These are phyloP conservation scores for Xylariaceae sp. DNA, from an alignment of 2,329 filamentous ascomycete species.

Conservation along the genomic window DNA sequence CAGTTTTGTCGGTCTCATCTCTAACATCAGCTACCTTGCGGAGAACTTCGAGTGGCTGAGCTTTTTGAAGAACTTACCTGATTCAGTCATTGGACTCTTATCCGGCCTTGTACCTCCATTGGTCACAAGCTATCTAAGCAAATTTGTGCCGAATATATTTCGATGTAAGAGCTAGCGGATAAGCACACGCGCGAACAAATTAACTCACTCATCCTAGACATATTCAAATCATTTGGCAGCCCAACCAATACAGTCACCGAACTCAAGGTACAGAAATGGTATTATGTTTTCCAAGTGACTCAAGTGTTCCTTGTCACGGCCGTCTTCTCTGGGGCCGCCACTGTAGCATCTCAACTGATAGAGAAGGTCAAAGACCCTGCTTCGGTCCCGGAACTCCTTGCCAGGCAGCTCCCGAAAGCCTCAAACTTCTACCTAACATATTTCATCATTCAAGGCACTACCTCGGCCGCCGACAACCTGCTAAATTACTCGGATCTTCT, in stretches of 20 bases:
- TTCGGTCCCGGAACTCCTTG: slow-evolving; percentile 54
- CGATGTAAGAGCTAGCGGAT: slow-evolving; percentile 55
- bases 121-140: slow-evolving; percentile 79
- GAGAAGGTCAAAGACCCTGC: slow-evolving; percentile 32
- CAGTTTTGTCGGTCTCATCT: slow-evolving; percentile 79
- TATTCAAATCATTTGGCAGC: slow-evolving; percentile 71
- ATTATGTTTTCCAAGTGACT: slow-evolving; percentile 79
- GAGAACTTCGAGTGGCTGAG: slow-evolving; percentile 67
- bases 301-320: slow-evolving; percentile 87
- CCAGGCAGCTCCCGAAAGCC: slow-evolving; percentile 65
- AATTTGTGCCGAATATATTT: slow-evolving; percentile 76
- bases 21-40: slow-evolving; percentile 75
- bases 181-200: neutral
- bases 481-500: slow-evolving; percentile 65
- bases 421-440: slow-evolving; percentile 81
- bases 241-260: slow-evolving; percentile 74
- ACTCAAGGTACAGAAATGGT: slow-evolving; percentile 75
- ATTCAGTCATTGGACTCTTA: slow-evolving; percentile 71
- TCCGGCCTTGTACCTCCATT: slow-evolving; percentile 82
- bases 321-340: slow-evolving; percentile 63
- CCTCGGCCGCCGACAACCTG: slow-evolving; percentile 67
- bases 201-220: slow-evolving; percentile 47
- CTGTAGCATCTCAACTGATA: slow-evolving; percentile 32
- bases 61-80: slow-evolving; percentile 75
- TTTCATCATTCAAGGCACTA: slow-evolving; percentile 74